Evolutionary conservation across 2,329 filamentous ascomycete species (phyloP).

Genomic region (Colletotrichum endophyticum): DNA sequence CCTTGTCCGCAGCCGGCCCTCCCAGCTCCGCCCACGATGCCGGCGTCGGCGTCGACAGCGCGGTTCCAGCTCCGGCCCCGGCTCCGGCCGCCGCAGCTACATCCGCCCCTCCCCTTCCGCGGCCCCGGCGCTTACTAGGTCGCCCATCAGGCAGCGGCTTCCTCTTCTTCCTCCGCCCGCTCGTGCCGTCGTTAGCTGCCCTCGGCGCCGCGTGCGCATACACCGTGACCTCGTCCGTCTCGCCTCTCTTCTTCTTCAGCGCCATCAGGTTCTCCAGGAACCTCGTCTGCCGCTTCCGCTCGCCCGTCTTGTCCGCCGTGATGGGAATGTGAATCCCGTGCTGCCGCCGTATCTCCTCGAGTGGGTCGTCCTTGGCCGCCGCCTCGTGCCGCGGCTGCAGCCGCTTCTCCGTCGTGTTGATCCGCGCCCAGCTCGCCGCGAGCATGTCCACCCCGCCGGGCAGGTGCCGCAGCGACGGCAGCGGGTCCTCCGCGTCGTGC

Average conservation of each 20-base stretch:
- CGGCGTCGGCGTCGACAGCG: conserved; percentile 39
- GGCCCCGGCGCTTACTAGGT: conserved; percentile 9
- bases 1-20: conserved; percentile 14
- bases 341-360: conserved; percentile 44
- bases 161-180: conserved; percentile 24
- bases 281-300: conserved; percentile 51
- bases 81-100: not conserved
- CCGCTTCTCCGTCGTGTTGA: conserved; percentile 70
- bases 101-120: conserved; percentile 6
- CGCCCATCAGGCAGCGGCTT: conserved; percentile 10
- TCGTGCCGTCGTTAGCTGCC: conserved; percentile 25
- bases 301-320: conserved; percentile 51
- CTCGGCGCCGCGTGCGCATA: conserved; percentile 50
- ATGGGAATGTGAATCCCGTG: conserved; percentile 49
- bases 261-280: conserved; percentile 72
- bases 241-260: conserved; percentile 67
- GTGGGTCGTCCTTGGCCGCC: conserved; percentile 33
- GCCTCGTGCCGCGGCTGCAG: conserved; percentile 51
- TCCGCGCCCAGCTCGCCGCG: conserved; percentile 71
- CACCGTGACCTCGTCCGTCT: conserved; percentile 69
- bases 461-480: conserved; percentile 56
- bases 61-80: not conserved
- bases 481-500: conserved; percentile 42
- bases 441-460: conserved; percentile 71
- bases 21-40: conserved; percentile 36